A percentile compares a stretch with the other conserved stretches of the same genome.
Conservation (phyloP, 2,329 filamentous ascomycete genomes). For the Raffaelea ambrosiae region DNA sequence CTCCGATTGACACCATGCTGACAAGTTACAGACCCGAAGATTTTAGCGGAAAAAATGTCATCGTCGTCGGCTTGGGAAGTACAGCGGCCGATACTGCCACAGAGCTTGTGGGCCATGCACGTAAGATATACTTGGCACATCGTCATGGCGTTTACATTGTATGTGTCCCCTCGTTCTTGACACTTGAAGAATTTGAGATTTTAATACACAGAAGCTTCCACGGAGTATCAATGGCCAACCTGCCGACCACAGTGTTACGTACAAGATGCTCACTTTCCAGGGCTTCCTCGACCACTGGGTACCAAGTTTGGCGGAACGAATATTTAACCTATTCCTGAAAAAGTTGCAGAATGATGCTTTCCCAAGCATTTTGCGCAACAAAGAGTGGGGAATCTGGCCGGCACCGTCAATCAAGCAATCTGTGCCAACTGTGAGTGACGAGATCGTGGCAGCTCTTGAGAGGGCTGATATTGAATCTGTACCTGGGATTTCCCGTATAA, state of each 20-base stretch:
- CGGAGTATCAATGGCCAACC: slow-evolving; percentile 26
- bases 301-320: slow-evolving; percentile 8
- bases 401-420: slow-evolving; percentile 17
- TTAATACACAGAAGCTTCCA: slow-evolving; percentile 12
- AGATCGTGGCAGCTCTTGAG: slow-evolving; percentile 17
- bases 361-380: slow-evolving; percentile 17
- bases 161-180: neutral
- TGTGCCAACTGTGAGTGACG: slow-evolving; percentile 18
- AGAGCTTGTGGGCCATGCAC: slow-evolving; percentile 23
- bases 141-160: slow-evolving; percentile 23
- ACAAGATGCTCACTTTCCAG: slow-evolving; percentile 21
- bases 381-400: slow-evolving; percentile 21
- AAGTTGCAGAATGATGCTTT: slow-evolving; percentile 11
- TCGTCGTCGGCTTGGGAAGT: slow-evolving; percentile 34
- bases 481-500: slow-evolving; percentile 18
- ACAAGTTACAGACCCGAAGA: slow-evolving; percentile 16
- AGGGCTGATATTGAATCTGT: slow-evolving; percentile 19
- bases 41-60: slow-evolving; percentile 31
- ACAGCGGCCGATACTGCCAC: slow-evolving; percentile 27
- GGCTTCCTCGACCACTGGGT: slow-evolving; percentile 19
- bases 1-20: neutral
- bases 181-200: too few species aligned
- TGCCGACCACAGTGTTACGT: slow-evolving; percentile 24
- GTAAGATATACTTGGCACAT: slow-evolving; percentile 32
- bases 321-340: slow-evolving; percentile 13